A percentile compares a stretch with the other conserved stretches of the same genome.
Conservation (phyloP, 2,329 filamentous ascomycete species). For the Septoria linicola region DNA sequence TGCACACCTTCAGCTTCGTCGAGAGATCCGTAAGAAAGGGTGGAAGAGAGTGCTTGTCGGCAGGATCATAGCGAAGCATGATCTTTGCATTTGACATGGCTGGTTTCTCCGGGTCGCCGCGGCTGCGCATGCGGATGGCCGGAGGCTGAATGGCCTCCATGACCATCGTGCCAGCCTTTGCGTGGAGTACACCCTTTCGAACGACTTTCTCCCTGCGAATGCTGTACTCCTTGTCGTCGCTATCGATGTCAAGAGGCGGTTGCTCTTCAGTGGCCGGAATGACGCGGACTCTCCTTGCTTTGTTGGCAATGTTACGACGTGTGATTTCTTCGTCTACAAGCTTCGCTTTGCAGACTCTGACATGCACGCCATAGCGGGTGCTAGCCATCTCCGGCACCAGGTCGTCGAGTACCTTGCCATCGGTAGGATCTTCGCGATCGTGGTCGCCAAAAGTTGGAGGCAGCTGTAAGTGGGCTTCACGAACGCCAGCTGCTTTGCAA, state of each 20-base stretch:
- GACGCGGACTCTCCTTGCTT: constrained; percentile 58
- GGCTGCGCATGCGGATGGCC: constrained; percentile 51
- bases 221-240: constrained; percentile 51
- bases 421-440: constrained; percentile 38
- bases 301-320: constrained; percentile 49
- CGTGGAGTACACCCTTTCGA: constrained; percentile 60
- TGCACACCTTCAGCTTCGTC: constrained; percentile 58
- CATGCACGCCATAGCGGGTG: constrained; percentile 56
- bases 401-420: constrained; percentile 58
- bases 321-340: constrained; percentile 45
- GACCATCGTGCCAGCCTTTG: constrained; percentile 57
- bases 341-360: constrained; percentile 40
- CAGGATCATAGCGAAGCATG: constrained; percentile 61
- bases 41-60: constrained; percentile 49
- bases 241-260: constrained; percentile 56
- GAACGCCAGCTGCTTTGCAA: constrained; percentile 52
- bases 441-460: constrained; percentile 54
- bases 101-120: constrained; percentile 39
- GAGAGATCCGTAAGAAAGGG: constrained; percentile 54
- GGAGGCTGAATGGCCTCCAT: constrained; percentile 60
- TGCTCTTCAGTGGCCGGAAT: constrained; percentile 60
- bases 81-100: constrained; percentile 58
- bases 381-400: constrained; percentile 62
- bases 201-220: constrained; percentile 60
- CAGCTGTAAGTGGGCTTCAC: constrained; percentile 56